Base-by-base conservation (phyloP, 805 yeast species). In the Zygotorulaspora chibaensis region DNA sequence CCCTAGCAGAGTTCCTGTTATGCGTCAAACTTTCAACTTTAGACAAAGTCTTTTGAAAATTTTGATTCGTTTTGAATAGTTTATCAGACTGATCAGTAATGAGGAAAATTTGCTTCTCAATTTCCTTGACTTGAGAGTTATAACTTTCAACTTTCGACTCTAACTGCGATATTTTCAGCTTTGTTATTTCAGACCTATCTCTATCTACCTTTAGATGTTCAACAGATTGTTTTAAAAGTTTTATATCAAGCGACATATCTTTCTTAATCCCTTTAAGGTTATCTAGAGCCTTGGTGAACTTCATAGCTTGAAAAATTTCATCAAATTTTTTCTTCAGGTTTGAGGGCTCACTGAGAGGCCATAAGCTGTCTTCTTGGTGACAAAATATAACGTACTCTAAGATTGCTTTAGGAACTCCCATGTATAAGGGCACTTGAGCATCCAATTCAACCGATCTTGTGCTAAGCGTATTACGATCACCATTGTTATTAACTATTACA, bases 271-370 rank as follows among this genome's bases (percentile, higher is more conserved):
- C 64, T 59, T 89, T 90, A 57, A 93, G 72, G 43, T 78, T 79
- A 47, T 90, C 96, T 30, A 93, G 70, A 0, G 93, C 96, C 60
- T 87, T 91, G 1, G 96, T 88, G 59, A 86, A 95, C 63, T 87
- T 89, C 54, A 88, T 79, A 0, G 97, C 96, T 66, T 93, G 97
- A 59, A 93, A 93, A 8, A 93, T 91, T 65, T 93, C 99, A 64
- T 93, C 99, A 58, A 93, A 95, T 43, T 91, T 77, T 67, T 90
- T 90, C 67, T 93, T 95, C 61, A 93, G 74, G 10, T 76, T 76
- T 2, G 95, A 75, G 1, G 99, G 95, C 65, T 93, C 99, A 55
- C 90, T 79, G 39, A 93, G 71, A 1, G 99, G 99, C 99, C 99
- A 93, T 25, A 88, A 66, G 56, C 91, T 83, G 49, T 93, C 99